Evolutionary conservation across 1,284 basidiomycete species (phyloP).

Genomic region (Wallemia ichthyophaga): DNA sequence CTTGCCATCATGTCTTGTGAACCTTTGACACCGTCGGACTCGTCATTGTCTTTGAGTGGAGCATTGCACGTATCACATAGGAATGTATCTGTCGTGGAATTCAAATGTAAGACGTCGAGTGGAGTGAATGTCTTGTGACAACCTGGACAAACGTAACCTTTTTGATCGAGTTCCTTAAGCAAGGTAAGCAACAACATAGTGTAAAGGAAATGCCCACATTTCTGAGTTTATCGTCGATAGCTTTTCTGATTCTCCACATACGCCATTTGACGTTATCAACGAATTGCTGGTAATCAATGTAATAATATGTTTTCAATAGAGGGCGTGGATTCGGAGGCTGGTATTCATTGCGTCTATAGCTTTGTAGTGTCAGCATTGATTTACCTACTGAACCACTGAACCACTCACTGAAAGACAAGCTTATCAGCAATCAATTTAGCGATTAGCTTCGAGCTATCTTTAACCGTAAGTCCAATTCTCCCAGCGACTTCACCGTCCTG

Average conservation of each 20-base stretch:
- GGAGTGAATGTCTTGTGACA: constrained; percentile 61
- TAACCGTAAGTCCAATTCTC: background rate
- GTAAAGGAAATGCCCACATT: constrained; percentile 25
- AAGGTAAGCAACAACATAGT: background rate
- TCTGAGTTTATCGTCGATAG: constrained; percentile 57
- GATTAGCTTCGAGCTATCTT: background rate
- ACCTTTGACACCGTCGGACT: constrained; percentile 47
- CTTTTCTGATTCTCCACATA: constrained; percentile 69
- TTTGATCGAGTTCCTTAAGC: constrained; percentile 59
- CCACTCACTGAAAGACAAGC: background rate
- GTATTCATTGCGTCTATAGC: background rate
- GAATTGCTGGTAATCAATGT: constrained; percentile 79
- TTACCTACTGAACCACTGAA: background rate
- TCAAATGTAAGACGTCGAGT: constrained; percentile 59
- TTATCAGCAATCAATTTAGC: background rate
- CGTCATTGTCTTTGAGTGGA: constrained; percentile 60
- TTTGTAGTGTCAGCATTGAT: background rate
- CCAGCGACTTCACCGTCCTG: background rate
- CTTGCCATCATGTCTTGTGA: constrained; percentile 82
- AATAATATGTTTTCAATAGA: constrained; percentile 41
- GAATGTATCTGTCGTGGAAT: constrained; percentile 24
- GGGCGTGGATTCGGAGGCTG: constrained; percentile 25
- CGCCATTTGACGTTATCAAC: constrained; percentile 95
- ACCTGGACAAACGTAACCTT: constrained; percentile 77
- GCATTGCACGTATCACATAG: constrained; percentile 32